phyloP scores from a whole-genome alignment of 148 eudicot genomes.

The Vaccinium corymbosum region DNA sequence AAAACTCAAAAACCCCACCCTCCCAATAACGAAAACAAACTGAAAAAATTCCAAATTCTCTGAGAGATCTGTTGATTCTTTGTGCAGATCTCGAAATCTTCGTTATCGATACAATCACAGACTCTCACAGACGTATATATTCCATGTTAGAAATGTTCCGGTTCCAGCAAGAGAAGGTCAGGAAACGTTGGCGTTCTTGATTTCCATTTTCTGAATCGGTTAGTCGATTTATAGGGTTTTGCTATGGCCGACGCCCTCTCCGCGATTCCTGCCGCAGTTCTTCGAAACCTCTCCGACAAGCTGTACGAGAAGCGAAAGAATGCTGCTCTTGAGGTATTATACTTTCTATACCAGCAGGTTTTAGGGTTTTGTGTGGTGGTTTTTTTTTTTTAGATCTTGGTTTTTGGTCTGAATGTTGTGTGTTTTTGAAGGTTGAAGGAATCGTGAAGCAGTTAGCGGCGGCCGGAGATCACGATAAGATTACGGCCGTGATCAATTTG shows the following conservation, averaged over 20 bases:
- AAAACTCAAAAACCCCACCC: not conserved
- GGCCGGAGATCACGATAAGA: conserved; percentile 80
- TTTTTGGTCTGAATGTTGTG: not conserved
- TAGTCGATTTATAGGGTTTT: conserved; percentile 12
- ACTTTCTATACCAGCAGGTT: not conserved
- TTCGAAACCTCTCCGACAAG: conserved; percentile 89
- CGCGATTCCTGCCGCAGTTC: conserved; percentile 62
- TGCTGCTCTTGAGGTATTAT: conserved; percentile 84
- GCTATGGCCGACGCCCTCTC: conserved; percentile 63
- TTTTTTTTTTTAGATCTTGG: conserved; percentile 10
- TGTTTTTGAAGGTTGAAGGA: conserved; percentile 72
- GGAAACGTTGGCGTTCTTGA: conserved; percentile 18
- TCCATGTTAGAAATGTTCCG: conserved; percentile 19
- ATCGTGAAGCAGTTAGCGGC: conserved; percentile 71
- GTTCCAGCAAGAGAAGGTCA: conserved; percentile 30
- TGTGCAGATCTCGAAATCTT: not conserved
- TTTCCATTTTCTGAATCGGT: not conserved
- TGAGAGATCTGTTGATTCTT: conserved; percentile 8
- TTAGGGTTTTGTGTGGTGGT: conserved; percentile 3
- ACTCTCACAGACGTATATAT: not conserved
- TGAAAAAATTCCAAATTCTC: not conserved
- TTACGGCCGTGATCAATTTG: conserved; percentile 74
- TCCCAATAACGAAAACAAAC: not conserved
- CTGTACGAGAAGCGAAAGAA: conserved; percentile 95
- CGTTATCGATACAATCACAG: not conserved